phyloP scores from a whole-genome alignment of 192 early-diverging fungal genomes.

The Podila horticola region DNA sequence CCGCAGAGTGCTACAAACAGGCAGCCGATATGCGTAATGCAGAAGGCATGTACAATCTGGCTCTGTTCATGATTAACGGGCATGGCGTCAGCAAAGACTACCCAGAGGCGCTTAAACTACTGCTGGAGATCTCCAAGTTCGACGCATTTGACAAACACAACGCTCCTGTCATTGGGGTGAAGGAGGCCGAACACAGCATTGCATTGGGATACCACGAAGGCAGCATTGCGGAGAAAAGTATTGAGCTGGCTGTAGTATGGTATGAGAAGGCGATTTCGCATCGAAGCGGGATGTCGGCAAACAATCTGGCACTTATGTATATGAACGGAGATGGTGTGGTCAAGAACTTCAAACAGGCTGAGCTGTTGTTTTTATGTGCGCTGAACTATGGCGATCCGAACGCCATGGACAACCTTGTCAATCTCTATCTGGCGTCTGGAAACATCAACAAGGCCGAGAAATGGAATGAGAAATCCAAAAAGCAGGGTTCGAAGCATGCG shows the following conservation, averaged over 20 bases:
- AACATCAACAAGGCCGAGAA: slow-evolving; percentile 44
- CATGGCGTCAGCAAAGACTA: slow-evolving; percentile 40
- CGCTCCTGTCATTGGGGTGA: slow-evolving; percentile 34
- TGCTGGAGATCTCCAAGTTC: slow-evolving; percentile 39
- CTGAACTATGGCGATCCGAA: slow-evolving; percentile 45
- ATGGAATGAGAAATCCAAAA: slow-evolving; percentile 41
- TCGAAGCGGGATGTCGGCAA: slow-evolving; percentile 36
- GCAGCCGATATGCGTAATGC: slow-evolving; percentile 41
- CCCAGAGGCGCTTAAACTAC: slow-evolving; percentile 35
- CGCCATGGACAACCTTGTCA: slow-evolving; percentile 40
- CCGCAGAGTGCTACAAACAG: slow-evolving; percentile 39
- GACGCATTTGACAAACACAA: slow-evolving; percentile 44
- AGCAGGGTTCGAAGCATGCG: slow-evolving; percentile 37
- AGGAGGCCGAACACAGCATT: slow-evolving; percentile 33
- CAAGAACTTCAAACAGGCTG: slow-evolving; percentile 35
- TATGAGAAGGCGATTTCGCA: slow-evolving; percentile 43
- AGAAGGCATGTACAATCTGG: slow-evolving; percentile 46
- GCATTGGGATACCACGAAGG: slow-evolving; percentile 39
- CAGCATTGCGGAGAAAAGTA: slow-evolving; percentile 30
- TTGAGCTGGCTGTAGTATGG: slow-evolving; percentile 35
- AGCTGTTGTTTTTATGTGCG: slow-evolving; percentile 40
- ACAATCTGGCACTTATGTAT: slow-evolving; percentile 36
- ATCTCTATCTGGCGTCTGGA: slow-evolving; percentile 32
- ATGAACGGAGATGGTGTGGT: slow-evolving; percentile 42
- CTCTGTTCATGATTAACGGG: slow-evolving; percentile 36